These are phyloP conservation scores for Spiromastix sp. DNA, from an alignment of 2,329 filamentous ascomycete species.

Conservation along the genomic window DNA sequence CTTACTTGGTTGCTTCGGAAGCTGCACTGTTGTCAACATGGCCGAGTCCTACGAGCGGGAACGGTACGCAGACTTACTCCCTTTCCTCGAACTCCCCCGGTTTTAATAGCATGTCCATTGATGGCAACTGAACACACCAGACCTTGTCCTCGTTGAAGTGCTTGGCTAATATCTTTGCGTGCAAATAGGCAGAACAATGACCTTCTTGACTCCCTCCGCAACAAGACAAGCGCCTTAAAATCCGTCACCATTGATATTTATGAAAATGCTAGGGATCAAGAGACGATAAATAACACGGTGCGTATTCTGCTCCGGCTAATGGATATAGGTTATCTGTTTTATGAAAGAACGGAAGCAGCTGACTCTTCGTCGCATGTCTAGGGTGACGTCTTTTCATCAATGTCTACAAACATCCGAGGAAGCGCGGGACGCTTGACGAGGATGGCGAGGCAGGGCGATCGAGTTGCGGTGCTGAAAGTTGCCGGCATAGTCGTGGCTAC, in stretches of 20 bases:
- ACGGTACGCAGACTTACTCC: slow-evolving; percentile 35
- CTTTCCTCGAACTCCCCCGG: no score
- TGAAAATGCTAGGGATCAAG: slow-evolving; percentile 82
- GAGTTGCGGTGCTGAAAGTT: slow-evolving; percentile 81
- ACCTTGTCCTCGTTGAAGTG: no score
- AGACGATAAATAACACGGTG: slow-evolving; percentile 80
- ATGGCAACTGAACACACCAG: no score
- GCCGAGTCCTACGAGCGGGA: slow-evolving; percentile 70
- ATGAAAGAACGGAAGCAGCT: no score
- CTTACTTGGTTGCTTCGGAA: no score
- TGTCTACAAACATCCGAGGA: slow-evolving; percentile 72
- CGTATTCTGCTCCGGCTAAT: no score
- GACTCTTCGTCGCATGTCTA: slow-evolving; percentile 31
- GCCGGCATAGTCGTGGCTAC: slow-evolving; percentile 67
- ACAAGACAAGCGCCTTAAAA: slow-evolving; percentile 84
- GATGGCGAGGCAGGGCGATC: slow-evolving; percentile 87
- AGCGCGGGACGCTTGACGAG: slow-evolving; percentile 71
- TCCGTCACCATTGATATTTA: slow-evolving; percentile 97
- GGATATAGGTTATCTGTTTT: no score
- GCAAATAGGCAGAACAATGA: slow-evolving; percentile 75
- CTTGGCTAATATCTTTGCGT: no score
- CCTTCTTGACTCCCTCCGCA: slow-evolving; percentile 79
- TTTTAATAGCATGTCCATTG: no score
- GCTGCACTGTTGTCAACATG: no score
- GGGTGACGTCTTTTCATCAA: slow-evolving; percentile 84